Percentiles rank a stretch among this genome's conserved stretches.
These are phyloP conservation scores for Funneliformis geosporum DNA, from an alignment of 192 early-diverging fungal genomes.

Conservation along the genomic window DNA sequence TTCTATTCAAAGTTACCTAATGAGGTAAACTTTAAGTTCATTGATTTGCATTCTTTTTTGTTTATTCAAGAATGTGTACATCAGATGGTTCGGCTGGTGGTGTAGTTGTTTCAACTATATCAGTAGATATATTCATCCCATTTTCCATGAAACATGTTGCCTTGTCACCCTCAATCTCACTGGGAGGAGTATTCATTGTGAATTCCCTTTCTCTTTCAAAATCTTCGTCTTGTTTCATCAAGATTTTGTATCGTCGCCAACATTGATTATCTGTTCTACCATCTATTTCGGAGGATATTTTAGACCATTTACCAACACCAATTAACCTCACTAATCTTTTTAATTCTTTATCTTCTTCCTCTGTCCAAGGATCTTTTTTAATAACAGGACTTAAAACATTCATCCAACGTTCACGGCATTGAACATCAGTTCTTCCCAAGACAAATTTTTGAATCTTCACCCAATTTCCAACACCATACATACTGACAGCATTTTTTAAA, in stretches of 20 bases:
- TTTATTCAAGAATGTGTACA: no score
- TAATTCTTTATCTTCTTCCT: conserved; percentile 52
- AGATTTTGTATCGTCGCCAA: conserved; percentile 25
- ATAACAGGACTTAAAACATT: conserved; percentile 65
- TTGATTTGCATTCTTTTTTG: no score
- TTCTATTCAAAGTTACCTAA: no score
- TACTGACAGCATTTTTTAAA: conserved; percentile 58
- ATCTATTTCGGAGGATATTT: conserved; percentile 50
- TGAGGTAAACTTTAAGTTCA: no score
- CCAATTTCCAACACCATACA: conserved; percentile 74
- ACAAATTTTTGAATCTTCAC: conserved; percentile 69
- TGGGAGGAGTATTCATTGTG: background rate
- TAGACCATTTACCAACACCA: conserved; percentile 60
- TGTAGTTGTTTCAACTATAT: no score
- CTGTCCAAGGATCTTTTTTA: conserved; percentile 57
- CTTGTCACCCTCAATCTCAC: no score
- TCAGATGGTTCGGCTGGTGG: no score
- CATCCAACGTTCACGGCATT: conserved; percentile 77
- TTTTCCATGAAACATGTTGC: background rate
- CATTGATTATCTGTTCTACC: conserved; percentile 57
- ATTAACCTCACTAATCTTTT: conserved; percentile 44
- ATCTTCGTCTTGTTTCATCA: conserved; percentile 7
- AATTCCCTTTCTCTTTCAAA: background rate
- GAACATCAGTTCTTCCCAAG: conserved; percentile 71
- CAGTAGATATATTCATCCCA: no score